phyloP scores from a whole-genome alignment of 208 protist species.

The Acanthamoeba culbertsoni region DNA sequence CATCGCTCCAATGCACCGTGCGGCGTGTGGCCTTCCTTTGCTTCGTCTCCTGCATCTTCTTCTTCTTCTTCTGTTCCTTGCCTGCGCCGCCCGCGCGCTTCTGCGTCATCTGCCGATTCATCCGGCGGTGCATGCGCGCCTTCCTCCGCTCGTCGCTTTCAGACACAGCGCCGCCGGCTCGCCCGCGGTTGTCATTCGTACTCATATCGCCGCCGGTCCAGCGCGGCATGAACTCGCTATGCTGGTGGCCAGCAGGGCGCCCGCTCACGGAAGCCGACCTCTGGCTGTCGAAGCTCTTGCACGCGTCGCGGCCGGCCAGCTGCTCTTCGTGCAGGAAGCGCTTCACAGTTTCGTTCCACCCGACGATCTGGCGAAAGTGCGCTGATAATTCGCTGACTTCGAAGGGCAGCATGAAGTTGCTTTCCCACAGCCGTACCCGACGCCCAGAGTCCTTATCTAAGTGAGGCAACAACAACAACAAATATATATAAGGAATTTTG shows the following conservation, averaged over 20 bases:
- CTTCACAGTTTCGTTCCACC: constrained; percentile 16
- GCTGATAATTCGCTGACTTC: background rate
- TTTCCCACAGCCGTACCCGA: background rate
- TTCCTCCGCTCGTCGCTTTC: background rate
- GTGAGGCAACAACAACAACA: background rate
- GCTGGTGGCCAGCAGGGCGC: background rate
- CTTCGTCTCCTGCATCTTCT: no score
- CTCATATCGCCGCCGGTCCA: background rate
- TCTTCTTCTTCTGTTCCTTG: background rate
- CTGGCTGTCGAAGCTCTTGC: background rate
- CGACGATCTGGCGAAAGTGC: constrained; percentile 52
- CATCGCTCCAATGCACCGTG: background rate
- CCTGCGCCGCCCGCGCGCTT: background rate
- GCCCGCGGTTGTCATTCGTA: no score
- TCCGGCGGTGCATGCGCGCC: background rate
- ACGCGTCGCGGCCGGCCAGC: background rate
- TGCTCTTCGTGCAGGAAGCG: constrained; percentile 4
- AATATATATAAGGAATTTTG: background rate
- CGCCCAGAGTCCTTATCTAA: background rate
- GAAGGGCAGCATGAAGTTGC: background rate
- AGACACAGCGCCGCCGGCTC: no score
- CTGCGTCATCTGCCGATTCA: background rate
- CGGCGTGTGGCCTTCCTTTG: no score
- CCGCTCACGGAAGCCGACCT: background rate
- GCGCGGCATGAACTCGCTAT: background rate